Evolutionary conservation across 148 eudicot species (phyloP), one percentile per base, ranked within the genome.

Genomic region (Heliosperma pusillum): DNA sequence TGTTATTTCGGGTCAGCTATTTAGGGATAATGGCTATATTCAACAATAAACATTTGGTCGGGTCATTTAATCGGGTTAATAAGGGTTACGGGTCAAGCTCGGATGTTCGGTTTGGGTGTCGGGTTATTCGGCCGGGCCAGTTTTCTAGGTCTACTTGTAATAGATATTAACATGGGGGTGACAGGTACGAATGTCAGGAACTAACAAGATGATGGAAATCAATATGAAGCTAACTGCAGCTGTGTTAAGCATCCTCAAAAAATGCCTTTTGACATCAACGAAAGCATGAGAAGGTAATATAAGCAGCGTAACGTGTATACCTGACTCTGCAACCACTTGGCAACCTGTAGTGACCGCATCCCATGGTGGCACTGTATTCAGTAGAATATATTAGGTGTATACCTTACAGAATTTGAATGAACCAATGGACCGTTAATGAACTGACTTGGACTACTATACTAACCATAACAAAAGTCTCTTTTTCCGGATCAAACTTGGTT

Each of bases 291-390:
- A 69, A 69, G 6, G 21, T 16, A 13, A 4, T 5, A 16, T 24
- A 30, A n/a, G 52, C 7, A 10, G 72, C 24, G 3, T 33, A 55
- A 29, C 20, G 27, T 27, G 57, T 64, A 36, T 83, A 91, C 97
- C 93, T 94, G 98, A 42, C 90, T 83, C 83, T 90, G 96, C 85
- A 94, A 82, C 97, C 98, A 92, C 80, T 86, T 91, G 24, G 98
- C 97, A 55, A 92, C 92, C 85, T 94, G 98, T 74, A 91, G 66
- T 26, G 98, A 94, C 74, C 97, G 85, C 89, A 90, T 57, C 61
- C 97, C 98, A 77, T 91, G 97, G 80, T 94, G 98, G 82, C 98
- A 94, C 97, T 91, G 85, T 33, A 83, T 79, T 77, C 74, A 79
- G 27, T 68, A 44, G 70, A 57, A 77, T 59, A 11, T 33, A 63